These are phyloP conservation scores for Cyclotella sp. DNA, from an alignment of 108 stramenopile species.

Conservation along the genomic window DNA sequence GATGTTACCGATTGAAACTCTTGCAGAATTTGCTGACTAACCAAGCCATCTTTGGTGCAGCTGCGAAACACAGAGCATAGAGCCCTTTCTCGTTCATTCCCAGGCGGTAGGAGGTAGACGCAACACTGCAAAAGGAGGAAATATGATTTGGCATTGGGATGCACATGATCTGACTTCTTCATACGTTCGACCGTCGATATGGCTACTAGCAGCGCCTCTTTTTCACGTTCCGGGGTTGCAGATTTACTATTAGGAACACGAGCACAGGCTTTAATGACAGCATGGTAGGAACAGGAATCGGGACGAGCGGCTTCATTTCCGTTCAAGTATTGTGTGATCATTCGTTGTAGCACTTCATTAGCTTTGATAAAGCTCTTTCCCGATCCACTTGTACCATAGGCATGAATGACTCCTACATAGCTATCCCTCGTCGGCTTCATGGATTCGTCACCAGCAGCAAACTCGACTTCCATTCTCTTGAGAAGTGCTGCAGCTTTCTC, in stretches of 20 bases:
- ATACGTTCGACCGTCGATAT: conserved; percentile 57
- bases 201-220: conserved; percentile 43
- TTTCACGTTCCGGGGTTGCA: conserved; percentile 20
- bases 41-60: conserved; percentile 77
- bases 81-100: conserved; percentile 58
- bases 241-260: conserved; percentile 19
- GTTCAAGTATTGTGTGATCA: conserved; percentile 42
- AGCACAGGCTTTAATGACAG: conserved; percentile 67
- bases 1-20: conserved; percentile 60
- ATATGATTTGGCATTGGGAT: conserved; percentile 72
- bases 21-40: conserved; percentile 61
- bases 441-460: conserved; percentile 40
- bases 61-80: conserved; percentile 69
- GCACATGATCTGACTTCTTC: conserved; percentile 42
- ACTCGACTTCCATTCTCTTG: conserved; percentile 42
- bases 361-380: conserved; percentile 32
- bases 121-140: conserved; percentile 66
- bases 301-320: conserved; percentile 50
- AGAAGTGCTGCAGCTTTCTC: conserved; percentile 41
- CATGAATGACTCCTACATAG: conserved; percentile 51
- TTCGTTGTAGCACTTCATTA: conserved; percentile 53
- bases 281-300: conserved; percentile 56
- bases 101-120: conserved; percentile 50
- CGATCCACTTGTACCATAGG: conserved; percentile 34
- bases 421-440: conserved; percentile 52